Evolutionary conservation across 768 basidiomycete species (phyloP).

Genomic region (Rhodocollybia butyracea): DNA sequence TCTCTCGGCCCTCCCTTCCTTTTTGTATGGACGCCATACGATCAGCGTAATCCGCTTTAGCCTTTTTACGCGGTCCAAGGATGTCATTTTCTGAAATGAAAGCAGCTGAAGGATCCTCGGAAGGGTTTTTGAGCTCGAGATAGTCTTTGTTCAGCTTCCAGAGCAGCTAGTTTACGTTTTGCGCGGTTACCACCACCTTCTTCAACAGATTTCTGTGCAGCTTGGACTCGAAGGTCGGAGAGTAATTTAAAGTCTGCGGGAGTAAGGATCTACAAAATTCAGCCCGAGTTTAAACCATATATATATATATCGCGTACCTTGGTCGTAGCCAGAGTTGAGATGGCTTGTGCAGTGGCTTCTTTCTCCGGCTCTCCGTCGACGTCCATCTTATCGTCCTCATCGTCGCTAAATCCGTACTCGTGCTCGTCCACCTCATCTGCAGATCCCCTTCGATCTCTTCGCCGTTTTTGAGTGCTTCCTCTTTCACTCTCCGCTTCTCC

Average conservation of each 20-base stretch:
- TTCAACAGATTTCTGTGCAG: constrained; percentile 68
- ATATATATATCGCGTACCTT: constrained; percentile 45
- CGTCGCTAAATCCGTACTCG: constrained; percentile 76
- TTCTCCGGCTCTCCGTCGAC: constrained; percentile 33
- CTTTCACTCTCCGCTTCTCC: neutral
- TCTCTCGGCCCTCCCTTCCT: constrained; percentile 92
- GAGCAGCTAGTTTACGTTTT: constrained; percentile 84
- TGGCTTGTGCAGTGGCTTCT: constrained; percentile 23
- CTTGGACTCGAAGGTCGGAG: constrained; percentile 83
- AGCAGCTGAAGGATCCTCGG: constrained; percentile 30
- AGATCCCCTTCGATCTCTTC: neutral
- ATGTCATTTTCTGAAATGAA: constrained; percentile 92
- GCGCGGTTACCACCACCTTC: constrained; percentile 67
- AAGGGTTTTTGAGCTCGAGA: constrained; percentile 9
- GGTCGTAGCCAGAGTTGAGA: constrained; percentile 74
- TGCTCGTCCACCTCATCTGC: neutral
- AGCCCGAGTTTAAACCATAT: constrained; percentile 1
- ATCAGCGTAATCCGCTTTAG: constrained; percentile 90
- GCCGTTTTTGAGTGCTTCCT: neutral
- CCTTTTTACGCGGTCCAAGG: constrained; percentile 89
- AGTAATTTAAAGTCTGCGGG: constrained; percentile 94
- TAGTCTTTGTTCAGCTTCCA: constrained; percentile 70
- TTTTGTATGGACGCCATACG: constrained; percentile 89
- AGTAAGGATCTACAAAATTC: constrained; percentile 76
- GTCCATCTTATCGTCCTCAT: constrained; percentile 57